Conservation (phyloP, 306 rosid species). For the Medicago arabica region DNA sequence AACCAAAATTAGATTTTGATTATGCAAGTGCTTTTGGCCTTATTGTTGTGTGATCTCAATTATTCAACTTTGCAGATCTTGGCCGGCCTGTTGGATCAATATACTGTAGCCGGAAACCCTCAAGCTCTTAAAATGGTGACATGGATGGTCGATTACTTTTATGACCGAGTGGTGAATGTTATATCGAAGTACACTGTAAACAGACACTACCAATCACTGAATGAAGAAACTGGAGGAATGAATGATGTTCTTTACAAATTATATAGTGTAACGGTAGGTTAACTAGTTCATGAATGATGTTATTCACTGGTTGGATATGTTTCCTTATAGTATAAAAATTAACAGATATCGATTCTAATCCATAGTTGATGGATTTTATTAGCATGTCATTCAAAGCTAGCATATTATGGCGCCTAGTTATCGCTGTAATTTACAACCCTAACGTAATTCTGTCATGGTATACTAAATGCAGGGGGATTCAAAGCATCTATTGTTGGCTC, state of each 20-base stretch:
- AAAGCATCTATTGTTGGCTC: slow-evolving; percentile 80
- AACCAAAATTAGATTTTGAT: slow-evolving; percentile 22
- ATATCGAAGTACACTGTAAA: slow-evolving; percentile 55
- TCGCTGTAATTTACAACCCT: slow-evolving; percentile 25
- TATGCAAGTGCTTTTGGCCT: slow-evolving; percentile 32
- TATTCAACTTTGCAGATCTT: slow-evolving; percentile 61
- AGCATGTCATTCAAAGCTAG: slow-evolving; percentile 9
- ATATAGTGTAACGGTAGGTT: slow-evolving; percentile 70
- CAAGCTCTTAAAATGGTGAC: slow-evolving; percentile 70
- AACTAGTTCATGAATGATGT: slow-evolving; percentile 6
- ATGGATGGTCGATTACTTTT: slow-evolving; percentile 90
- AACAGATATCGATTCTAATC: slow-evolving; percentile 7
- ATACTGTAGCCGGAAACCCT: slow-evolving; percentile 62
- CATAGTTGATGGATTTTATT: background rate
- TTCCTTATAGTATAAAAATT: slow-evolving; percentile 6
- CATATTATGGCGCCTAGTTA: background rate
- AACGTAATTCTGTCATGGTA: slow-evolving; percentile 33
- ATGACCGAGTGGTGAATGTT: slow-evolving; percentile 81
- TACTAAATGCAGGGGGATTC: slow-evolving; percentile 58
- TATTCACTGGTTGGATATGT: background rate
- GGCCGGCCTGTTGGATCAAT: slow-evolving; percentile 90
- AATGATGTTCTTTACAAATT: slow-evolving; percentile 90
- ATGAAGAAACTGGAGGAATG: slow-evolving; percentile 98
- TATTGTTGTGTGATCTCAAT: slow-evolving; percentile 16
- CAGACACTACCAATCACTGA: slow-evolving; percentile 68